A percentile compares a stretch with the other conserved stretches of the same genome.
Conservation (phyloP, 176 grass and related monocot species). For the Saccharum officinarum region DNA sequence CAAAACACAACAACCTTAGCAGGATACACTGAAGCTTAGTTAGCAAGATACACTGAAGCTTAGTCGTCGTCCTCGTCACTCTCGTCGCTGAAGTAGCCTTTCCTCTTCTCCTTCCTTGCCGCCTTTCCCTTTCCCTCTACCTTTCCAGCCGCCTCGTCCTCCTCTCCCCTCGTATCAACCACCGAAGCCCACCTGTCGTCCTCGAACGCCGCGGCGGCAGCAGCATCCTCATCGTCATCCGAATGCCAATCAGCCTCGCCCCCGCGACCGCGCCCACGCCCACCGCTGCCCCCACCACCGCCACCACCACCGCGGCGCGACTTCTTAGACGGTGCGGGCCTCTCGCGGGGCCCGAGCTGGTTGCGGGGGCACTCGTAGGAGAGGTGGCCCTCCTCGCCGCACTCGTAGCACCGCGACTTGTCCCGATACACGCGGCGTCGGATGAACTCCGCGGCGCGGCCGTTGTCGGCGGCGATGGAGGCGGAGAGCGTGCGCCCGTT, state of each 20-base stretch:
- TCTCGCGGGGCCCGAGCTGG: slow-evolving; percentile 82
- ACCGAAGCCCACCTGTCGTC: slow-evolving; percentile 62
- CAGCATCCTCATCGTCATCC: slow-evolving; percentile 34
- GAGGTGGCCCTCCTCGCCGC: slow-evolving; percentile 77
- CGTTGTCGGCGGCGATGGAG: slow-evolving; percentile 88
- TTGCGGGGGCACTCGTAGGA: slow-evolving; percentile 97
- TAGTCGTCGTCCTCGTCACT: slow-evolving; percentile 78
- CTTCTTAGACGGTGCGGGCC: slow-evolving; percentile 54
- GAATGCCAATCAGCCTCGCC: slow-evolving; percentile 8
- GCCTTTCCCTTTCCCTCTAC: slow-evolving; percentile 30
- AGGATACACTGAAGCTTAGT: slow-evolving; percentile 29
- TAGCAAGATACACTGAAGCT: slow-evolving; percentile 36
- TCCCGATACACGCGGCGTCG: slow-evolving; percentile 85
- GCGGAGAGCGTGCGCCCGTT: slow-evolving; percentile 66
- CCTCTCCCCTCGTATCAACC: slow-evolving; percentile 47
- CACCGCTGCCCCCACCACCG: not conserved
- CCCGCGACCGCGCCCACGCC: not conserved
- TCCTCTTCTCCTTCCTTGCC: slow-evolving; percentile 75
- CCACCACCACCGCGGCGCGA: slow-evolving; percentile 20
- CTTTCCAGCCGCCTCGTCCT: slow-evolving; percentile 51
- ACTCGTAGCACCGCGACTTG: slow-evolving; percentile 90
- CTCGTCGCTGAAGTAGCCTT: slow-evolving; percentile 97
- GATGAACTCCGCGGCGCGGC: slow-evolving; percentile 85
- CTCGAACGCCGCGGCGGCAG: slow-evolving; percentile 38
- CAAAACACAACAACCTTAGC: slow-evolving; percentile 6